phyloP scores from a whole-genome alignment of 108 stramenopile genomes.

The Skeletonema marinoi region DNA sequence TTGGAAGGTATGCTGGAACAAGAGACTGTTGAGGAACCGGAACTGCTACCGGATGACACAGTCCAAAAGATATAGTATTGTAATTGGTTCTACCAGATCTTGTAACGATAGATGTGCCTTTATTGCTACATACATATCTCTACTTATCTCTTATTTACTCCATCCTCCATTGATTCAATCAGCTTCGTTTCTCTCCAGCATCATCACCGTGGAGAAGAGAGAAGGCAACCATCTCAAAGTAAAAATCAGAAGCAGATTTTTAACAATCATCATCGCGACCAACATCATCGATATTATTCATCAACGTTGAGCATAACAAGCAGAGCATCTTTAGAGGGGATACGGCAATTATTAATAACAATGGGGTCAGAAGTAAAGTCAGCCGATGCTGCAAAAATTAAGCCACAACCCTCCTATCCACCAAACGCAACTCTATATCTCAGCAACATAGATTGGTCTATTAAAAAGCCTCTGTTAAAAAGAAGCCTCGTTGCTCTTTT shows the following conservation, averaged over 20 bases:
- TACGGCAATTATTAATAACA: not conserved
- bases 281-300: not conserved
- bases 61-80: not conserved
- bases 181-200: too few species aligned
- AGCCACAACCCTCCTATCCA: slow-evolving; percentile 41
- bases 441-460: slow-evolving; percentile 96
- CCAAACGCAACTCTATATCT: slow-evolving; percentile 93
- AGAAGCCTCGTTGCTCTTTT: slow-evolving; percentile 90
- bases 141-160: too few species aligned
- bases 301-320: not conserved
- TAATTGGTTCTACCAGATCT: too few species aligned
- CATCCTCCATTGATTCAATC: too few species aligned
- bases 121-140: too few species aligned
- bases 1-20: not conserved
- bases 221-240: too few species aligned
- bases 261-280: too few species aligned
- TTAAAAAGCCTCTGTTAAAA: slow-evolving; percentile 93
- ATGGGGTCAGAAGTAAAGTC: slow-evolving; percentile 17
- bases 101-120: too few species aligned
- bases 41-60: not conserved
- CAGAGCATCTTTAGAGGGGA: not conserved
- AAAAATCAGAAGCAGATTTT: too few species aligned
- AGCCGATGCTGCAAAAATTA: slow-evolving; percentile 18
- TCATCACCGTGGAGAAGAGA: too few species aligned
- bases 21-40: not conserved